Percentiles rank a stretch among this genome's conserved stretches.
phyloP scores from a whole-genome alignment of 2,329 filamentous ascomycete genomes.

The Pestalotiopsis sp. region DNA sequence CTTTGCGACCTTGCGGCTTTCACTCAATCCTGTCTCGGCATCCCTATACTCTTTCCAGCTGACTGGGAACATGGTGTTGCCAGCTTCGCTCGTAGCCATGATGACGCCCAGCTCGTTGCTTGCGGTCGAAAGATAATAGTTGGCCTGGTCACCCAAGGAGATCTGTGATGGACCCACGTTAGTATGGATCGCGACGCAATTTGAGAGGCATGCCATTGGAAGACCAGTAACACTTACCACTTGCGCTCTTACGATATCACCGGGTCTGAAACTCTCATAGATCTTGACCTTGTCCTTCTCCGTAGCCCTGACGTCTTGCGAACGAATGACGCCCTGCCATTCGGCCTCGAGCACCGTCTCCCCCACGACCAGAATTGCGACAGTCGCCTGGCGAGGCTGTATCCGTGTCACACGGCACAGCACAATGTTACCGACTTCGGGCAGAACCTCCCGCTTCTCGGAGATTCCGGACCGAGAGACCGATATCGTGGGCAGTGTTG shows the following conservation, averaged over 20 bases:
- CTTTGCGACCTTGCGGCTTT: conserved; percentile 91
- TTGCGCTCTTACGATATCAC: conserved; percentile 85
- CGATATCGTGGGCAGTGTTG: conserved; percentile 56
- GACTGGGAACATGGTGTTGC: conserved; percentile 88
- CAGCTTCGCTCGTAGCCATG: conserved; percentile 85
- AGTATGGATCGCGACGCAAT: background rate
- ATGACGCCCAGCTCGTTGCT: conserved; percentile 92
- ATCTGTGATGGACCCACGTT: conserved; percentile 54
- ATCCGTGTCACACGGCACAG: conserved; percentile 86
- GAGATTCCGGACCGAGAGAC: conserved; percentile 47
- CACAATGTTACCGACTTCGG: conserved; percentile 78
- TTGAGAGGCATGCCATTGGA: background rate
- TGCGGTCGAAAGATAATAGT: conserved; percentile 93
- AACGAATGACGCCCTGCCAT: conserved; percentile 82
- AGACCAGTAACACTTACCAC: conserved; percentile 60
- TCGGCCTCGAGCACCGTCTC: conserved; percentile 73
- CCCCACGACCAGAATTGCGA: conserved; percentile 83
- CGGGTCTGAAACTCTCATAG: conserved; percentile 87
- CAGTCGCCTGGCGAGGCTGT: conserved; percentile 80
- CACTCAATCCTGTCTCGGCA: conserved; percentile 73
- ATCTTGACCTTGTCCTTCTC: conserved; percentile 96
- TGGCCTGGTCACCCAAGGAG: conserved; percentile 88
- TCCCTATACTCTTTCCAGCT: conserved; percentile 96
- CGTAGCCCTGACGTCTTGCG: conserved; percentile 90
- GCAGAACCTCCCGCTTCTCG: conserved; percentile 71